Evolutionary conservation across 768 basidiomycete genomes (phyloP).

Genomic region (Boletus edulis): DNA sequence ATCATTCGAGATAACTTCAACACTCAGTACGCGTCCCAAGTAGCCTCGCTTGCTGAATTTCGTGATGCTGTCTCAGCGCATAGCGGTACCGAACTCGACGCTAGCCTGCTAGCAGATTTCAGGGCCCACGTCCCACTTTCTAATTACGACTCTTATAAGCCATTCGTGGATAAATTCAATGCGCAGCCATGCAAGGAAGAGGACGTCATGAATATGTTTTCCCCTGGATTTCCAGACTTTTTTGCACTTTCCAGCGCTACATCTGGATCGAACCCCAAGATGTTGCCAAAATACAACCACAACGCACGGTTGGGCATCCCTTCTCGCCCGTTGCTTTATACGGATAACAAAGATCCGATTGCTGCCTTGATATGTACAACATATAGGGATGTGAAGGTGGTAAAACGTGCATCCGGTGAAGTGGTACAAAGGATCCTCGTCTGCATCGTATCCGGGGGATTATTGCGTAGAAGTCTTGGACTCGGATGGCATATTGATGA

Average conservation of each 20-base stretch:
- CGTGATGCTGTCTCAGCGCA: conserved; percentile 3
- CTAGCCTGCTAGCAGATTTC: conserved; percentile 7
- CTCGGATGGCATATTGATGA: conserved; percentile 13
- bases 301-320: neutral
- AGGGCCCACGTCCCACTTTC: conserved; percentile 4
- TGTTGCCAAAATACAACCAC: conserved; percentile 10
- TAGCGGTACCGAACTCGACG: conserved; percentile 1
- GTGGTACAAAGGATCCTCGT: conserved; percentile 10
- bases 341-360: neutral
- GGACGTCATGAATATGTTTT: conserved; percentile 16
- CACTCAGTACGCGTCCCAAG: conserved; percentile 6
- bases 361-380: neutral
- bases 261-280: conserved; percentile 11
- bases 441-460: neutral
- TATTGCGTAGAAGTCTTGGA: conserved; percentile 5
- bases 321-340: neutral
- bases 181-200: conserved; percentile 16
- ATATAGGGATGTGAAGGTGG: conserved; percentile 3
- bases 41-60: conserved; percentile 4
- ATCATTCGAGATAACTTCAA: conserved; percentile 8
- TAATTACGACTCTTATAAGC: conserved; percentile 14
- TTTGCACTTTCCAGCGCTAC: conserved; percentile 13
- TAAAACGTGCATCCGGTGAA: conserved; percentile 3
- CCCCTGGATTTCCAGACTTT: conserved; percentile 17
- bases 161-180: conserved; percentile 14